Evolutionary conservation across 164 flowering plant genomes (phyloP), one percentile per base, ranked within the genome.

Genomic region (Warburgia ugandensis): DNA sequence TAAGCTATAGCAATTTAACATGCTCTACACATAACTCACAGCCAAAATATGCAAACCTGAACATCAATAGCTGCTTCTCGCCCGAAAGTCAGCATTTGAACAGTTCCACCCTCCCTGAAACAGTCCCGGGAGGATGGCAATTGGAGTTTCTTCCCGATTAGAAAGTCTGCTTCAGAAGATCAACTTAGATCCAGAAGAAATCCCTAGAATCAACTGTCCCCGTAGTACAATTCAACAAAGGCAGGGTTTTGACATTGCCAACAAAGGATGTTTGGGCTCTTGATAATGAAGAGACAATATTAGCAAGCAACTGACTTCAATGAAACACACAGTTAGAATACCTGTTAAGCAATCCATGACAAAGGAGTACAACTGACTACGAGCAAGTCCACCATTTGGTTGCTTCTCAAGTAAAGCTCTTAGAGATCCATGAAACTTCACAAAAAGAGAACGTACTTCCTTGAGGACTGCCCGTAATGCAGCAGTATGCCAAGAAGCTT

Each of bases 51-150:
- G 5, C 46, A 8, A 20, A 91, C 97, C 99, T 94, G 95, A 68
- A 94, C 84, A 63, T 83, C 97, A 57, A 94, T 67, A 35, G 99
- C 97, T 60, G 88, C 94, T 63, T 94, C 99, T 53, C 97, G 71
- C 4, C 96, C 83, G 5, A 89, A 63, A 27, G 99, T 86, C 52
- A 94, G 66, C 95, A 94, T 89, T 70, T 88, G 92, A 43, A 89
- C 83, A 29, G 92, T 84, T 62, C 96, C 92, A 45, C 92, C 83
- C 63, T 94, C 97, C 67, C 64, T 78, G 44, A 94, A 71, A 66
- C 82, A 75, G 64, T 89, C 92, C 46, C 77, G 83, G 61, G 86
- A 94, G 48, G 90, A 82, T 51, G 97, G 99, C 60, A 94, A 60
- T 35, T 77, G 90, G 54, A 94, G 70, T 70, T 83, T 89, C 75